Evolutionary conservation across 192 early-diverging fungal species (phyloP), one percentile per base, ranked within the genome.

Genomic region (Coemansia biformis): DNA sequence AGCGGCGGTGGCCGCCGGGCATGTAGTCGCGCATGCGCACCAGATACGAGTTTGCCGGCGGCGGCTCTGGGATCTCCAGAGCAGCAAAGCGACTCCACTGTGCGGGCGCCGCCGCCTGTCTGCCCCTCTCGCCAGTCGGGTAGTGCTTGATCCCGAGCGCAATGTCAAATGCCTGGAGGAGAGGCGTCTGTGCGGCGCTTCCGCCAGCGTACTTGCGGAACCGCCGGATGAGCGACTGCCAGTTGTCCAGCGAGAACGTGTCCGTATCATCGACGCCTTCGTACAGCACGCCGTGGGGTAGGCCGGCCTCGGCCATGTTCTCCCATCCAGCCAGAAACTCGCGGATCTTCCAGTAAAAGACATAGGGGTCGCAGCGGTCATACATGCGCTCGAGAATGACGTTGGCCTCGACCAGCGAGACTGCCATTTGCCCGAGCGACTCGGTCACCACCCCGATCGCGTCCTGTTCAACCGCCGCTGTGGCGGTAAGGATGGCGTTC

Each of bases 291-390:
- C 95, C 95, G 32, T 85, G 51, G 1, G 90, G 89, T 43, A 97
- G 58, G 11, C 86, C 84, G 30, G 83, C 85, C 50, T 86, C 83
- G n/a, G 83, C 81, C 81, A 90, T 88, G 68, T 87, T 86, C 48
- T 91, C 86, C 89, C 92, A 94, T 7, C 92, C 95, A 14, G 88
- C 86, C 48, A 91, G 63, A 66, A 86, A 98, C 22, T 86, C 85
- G 43, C 92, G 81, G 51, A 93, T 86, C 50, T 93, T 89, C 80
- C 87, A 83, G 63, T 91, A 95, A 66, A 98, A 98, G 28, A 96
- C 83, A 55, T 92, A 87, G 4, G 95, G 89, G 61, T 96, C 93
- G 55, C 89, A 92, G 56, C 85, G 85, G 62, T 96, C 93, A 66
- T 87, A 92, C 90, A 98, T 88, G 42, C 83, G 80, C 26, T 73